Conservation (phyloP, 106 monocot genomes). For the Allium fistulosum region DNA sequence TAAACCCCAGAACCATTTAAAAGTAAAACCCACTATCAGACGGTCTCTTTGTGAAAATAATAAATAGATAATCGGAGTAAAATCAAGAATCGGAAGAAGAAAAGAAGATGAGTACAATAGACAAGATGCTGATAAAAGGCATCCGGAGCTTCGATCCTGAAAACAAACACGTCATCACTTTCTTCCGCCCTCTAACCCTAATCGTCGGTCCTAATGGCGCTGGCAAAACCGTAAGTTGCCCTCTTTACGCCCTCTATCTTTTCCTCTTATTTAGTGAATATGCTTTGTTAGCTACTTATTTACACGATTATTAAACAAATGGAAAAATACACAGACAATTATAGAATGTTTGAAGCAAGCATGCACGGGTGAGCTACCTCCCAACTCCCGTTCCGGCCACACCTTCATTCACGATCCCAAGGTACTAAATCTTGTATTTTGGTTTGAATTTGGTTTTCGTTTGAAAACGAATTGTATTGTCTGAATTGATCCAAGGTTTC, state of each 20-base stretch:
- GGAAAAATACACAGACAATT: conserved; percentile 47
- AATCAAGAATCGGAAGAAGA: background rate
- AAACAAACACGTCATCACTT: conserved; percentile 98
- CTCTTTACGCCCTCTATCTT: background rate
- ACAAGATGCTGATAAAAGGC: conserved; percentile 99
- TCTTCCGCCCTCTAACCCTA: conserved; percentile 96
- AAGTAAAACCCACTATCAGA: no score
- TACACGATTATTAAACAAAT: background rate
- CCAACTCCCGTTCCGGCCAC: conserved; percentile 94
- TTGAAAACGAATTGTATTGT: background rate
- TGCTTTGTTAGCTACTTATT: background rate
- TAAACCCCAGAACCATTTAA: no score
- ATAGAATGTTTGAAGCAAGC: conserved; percentile 96
- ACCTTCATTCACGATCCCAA: conserved; percentile 99
- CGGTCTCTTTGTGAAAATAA: background rate
- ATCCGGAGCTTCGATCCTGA: conserved; percentile 98
- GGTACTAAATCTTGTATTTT: conserved; percentile 14
- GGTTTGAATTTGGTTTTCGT: background rate
- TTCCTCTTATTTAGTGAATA: background rate
- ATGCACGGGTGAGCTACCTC: conserved; percentile 91
- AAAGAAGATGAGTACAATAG: conserved; percentile 87
- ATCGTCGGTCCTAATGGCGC: conserved; percentile 99
- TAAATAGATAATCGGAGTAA: background rate
- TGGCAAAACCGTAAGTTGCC: conserved; percentile 68
- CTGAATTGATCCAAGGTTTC: conserved; percentile 39